Conservation (phyloP, 1,284 basidiomycete species). For the Puccinia novopanici region DNA sequence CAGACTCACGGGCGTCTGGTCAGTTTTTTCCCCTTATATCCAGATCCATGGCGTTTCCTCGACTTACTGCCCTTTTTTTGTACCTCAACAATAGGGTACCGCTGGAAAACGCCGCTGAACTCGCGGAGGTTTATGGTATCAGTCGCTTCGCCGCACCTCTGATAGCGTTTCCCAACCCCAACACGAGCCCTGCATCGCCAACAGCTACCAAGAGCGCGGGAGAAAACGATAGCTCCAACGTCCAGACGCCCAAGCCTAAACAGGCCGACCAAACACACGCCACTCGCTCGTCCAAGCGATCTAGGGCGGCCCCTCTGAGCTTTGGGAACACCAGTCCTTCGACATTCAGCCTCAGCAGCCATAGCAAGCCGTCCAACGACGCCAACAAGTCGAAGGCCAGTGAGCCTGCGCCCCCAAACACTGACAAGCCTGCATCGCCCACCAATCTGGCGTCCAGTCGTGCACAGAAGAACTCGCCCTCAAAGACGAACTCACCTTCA, state of each 20-base stretch:
- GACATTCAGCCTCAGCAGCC: constrained; percentile 7
- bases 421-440: neutral
- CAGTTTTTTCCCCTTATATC: neutral
- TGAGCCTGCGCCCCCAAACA: neutral
- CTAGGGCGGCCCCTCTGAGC: constrained; percentile 14
- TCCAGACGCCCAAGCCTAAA: constrained; percentile 3
- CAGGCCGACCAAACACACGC: neutral
- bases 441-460: neutral
- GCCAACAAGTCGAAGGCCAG: neutral
- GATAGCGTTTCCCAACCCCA: constrained; percentile 28
- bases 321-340: constrained; percentile 45
- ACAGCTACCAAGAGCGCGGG: neutral
- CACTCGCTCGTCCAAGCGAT: constrained; percentile 34
- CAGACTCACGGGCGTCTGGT: constrained; percentile 41
- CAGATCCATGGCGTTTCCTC: neutral
- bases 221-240: neutral
- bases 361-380: neutral
- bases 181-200: neutral
- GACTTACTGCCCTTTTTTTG: neutral
- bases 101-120: constrained; percentile 10
- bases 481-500: neutral
- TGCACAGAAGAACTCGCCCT: neutral
- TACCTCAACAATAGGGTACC: constrained; percentile 26
- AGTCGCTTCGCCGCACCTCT: constrained; percentile 22
- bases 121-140: constrained; percentile 35